Base-by-base conservation (phyloP, 805 yeast species). In the Kodamaea kaohsiungensis region DNA sequence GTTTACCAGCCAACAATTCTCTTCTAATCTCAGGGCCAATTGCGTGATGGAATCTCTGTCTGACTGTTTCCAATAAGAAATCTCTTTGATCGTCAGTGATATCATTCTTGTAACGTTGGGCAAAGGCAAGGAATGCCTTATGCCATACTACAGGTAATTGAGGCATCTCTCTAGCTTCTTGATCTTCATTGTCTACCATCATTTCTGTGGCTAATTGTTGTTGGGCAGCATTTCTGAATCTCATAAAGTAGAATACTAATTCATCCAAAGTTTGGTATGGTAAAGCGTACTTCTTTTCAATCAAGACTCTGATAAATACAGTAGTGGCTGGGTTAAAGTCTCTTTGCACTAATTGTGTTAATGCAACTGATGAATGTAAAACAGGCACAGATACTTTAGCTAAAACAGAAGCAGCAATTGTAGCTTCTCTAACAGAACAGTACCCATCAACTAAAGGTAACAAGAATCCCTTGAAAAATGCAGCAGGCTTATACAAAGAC, bases 21-120 rank as follows among this genome's bases (percentile, higher is more conserved):
- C 98, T 84, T 74, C 98, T 84, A 51, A 93, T 91, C 69, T 93
- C 99, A 2, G 96, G 96, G 2, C 97, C 92, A 56, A 95, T 89
- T 25, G 86, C 88, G 56, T 79, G 88, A 67, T 95, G 99, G 49
- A 86, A 87, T 72, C 97, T 88, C 67, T 87, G 92, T 73, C 96
- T 87, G 16, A 91, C 83, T 3, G 96, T 92, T 63, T 93, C 98
- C 67, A 95, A 74, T 56, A 95, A 76, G 71, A 93, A 91, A 64
- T 95, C 99, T 68, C 97, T 83, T 78, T 95, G 99, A 68, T 95
- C 99, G 63, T 91, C 97, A n/a, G 99, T 95, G 55, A 95, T 90
- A 77, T 95, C 99, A 67, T 95, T 93, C 71, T 93, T 95, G 69
- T 95, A 95, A 59, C 97, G 82, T 75, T 92, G 98, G 37, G 98